A percentile compares a stretch with the other conserved stretches of the same genome.
These are phyloP conservation scores for Globisporangium paroecandrum DNA, from an alignment of 352 stramenopile species.

Conservation along the genomic window DNA sequence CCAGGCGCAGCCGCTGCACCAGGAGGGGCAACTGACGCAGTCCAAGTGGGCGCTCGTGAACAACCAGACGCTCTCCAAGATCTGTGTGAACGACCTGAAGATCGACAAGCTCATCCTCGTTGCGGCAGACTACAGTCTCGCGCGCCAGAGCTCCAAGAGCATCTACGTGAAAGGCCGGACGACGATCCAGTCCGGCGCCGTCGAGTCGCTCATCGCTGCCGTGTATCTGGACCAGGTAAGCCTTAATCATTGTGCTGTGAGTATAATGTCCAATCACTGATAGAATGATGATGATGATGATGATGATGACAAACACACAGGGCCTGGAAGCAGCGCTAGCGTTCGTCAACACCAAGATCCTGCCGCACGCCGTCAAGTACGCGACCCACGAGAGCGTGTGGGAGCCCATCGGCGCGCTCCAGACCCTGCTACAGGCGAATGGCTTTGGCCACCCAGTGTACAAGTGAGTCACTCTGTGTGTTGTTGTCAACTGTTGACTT, in stretches of 20 bases:
- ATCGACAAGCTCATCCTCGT: constrained; percentile 67
- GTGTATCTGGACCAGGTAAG: constrained; percentile 72
- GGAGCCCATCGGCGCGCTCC: constrained; percentile 60
- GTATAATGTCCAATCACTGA: too few relatives aligned
- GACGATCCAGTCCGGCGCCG: constrained; percentile 70
- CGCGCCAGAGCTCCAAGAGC: constrained; percentile 22
- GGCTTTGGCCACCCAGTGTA: constrained; percentile 62
- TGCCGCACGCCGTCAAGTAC: constrained; percentile 52
- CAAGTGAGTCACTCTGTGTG: constrained; percentile 33
- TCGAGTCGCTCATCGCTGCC: constrained; percentile 76
- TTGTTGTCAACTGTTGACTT: background rate
- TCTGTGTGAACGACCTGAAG: constrained; percentile 53
- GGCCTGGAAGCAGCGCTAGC: constrained; percentile 58
- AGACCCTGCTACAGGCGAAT: constrained; percentile 66
- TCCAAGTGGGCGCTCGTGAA: constrained; percentile 71
- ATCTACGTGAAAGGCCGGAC: constrained; percentile 46
- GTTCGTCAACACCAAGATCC: constrained; percentile 62
- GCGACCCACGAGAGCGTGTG: constrained; percentile 49
- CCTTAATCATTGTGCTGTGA: background rate
- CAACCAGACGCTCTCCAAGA: constrained; percentile 66
- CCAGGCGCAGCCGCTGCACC: constrained; percentile 58
- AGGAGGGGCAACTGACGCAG: constrained; percentile 76
- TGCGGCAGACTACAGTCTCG: constrained; percentile 35
- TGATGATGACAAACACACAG: constrained; percentile 7
- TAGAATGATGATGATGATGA: background rate